Percentiles rank a stretch among this genome's conserved stretches.
Evolutionary conservation across 2,329 filamentous ascomycete genomes (phyloP).

Genomic region (Taxawa tesnikishii): DNA sequence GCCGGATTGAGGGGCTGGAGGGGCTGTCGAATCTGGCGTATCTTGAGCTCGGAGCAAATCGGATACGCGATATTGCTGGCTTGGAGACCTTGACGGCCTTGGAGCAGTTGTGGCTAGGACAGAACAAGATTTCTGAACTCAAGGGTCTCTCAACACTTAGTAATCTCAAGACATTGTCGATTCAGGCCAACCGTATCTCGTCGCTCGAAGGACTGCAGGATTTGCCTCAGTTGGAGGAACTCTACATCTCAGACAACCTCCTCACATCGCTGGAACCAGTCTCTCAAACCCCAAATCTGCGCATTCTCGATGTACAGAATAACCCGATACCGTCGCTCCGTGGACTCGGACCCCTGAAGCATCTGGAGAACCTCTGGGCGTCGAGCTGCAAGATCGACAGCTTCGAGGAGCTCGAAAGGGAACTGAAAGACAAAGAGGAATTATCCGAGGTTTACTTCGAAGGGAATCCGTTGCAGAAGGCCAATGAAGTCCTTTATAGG

Average conservation of each 20-base stretch:
- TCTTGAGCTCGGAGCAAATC: conserved; percentile 83
- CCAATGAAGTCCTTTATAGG: conserved; percentile 71
- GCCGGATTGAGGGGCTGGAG: conserved; percentile 72
- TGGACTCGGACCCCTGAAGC: conserved; percentile 54
- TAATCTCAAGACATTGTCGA: conserved; percentile 76
- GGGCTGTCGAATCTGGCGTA: conserved; percentile 63
- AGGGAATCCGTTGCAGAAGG: conserved; percentile 77
- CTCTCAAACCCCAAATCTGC: conserved; percentile 41
- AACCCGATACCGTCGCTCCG: conserved; percentile 69
- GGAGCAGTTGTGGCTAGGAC: conserved; percentile 88
- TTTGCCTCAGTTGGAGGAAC: conserved; percentile 69
- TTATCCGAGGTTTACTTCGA: conserved; percentile 93
- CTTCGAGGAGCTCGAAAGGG: conserved; percentile 70
- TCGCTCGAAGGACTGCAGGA: conserved; percentile 63
- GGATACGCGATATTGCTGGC: conserved; percentile 79
- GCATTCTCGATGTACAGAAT: conserved; percentile 77
- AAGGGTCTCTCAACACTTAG: conserved; percentile 61
- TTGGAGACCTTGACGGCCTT: conserved; percentile 64
- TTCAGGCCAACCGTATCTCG: conserved; percentile 88
- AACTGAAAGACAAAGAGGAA: conserved; percentile 64
- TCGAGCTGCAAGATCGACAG: conserved; percentile 73
- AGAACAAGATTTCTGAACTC: conserved; percentile 88
- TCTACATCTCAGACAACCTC: conserved; percentile 94
- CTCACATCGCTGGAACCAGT: conserved; percentile 66
- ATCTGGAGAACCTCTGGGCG: conserved; percentile 88